Percentiles rank a stretch among this genome's conserved stretches.
Evolutionary conservation across 2,329 filamentous ascomycete genomes (phyloP).

Genomic region (Phyllosticta citribraziliensis): DNA sequence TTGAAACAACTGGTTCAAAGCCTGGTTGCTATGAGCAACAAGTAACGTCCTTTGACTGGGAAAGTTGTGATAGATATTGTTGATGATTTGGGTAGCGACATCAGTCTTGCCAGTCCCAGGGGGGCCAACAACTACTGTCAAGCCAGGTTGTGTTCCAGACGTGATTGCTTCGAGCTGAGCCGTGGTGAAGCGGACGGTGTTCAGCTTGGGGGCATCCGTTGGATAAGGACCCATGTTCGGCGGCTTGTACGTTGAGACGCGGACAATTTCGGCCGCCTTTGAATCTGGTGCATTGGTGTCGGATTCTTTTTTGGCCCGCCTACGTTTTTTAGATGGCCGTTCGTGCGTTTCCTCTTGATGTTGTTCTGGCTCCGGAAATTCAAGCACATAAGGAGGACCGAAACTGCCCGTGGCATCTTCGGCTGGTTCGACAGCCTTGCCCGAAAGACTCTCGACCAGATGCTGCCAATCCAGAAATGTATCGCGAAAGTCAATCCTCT

Average conservation of each 20-base stretch:
- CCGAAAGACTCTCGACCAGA: slow-evolving; percentile 79
- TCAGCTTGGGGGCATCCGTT: slow-evolving; percentile 70
- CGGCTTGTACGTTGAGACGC: slow-evolving; percentile 83
- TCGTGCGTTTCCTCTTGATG: slow-evolving; percentile 28
- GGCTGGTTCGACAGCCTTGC: slow-evolving; percentile 71
- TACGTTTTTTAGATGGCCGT: slow-evolving; percentile 50
- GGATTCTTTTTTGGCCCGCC: slow-evolving; percentile 21
- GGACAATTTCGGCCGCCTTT: slow-evolving; percentile 52
- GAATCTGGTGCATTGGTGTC: neutral
- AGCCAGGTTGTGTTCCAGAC: slow-evolving; percentile 85
- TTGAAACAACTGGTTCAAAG: slow-evolving; percentile 91
- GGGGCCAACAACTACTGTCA: slow-evolving; percentile 89
- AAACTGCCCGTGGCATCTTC: slow-evolving; percentile 64
- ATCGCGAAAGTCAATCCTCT: slow-evolving; percentile 79
- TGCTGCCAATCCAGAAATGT: slow-evolving; percentile 96
- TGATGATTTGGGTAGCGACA: slow-evolving; percentile 96
- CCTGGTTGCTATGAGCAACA: slow-evolving; percentile 95
- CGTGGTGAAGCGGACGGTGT: slow-evolving; percentile 79
- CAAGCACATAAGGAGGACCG: slow-evolving; percentile 77
- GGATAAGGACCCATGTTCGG: slow-evolving; percentile 85
- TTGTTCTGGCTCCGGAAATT: slow-evolving; percentile 38
- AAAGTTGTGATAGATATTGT: slow-evolving; percentile 98
- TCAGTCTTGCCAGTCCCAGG: slow-evolving; percentile 99
- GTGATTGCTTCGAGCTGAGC: slow-evolving; percentile 86
- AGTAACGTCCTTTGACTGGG: slow-evolving; percentile 83